phyloP scores from a whole-genome alignment of 163 green algal genomes.

The Scenedesmus sp. region DNA sequence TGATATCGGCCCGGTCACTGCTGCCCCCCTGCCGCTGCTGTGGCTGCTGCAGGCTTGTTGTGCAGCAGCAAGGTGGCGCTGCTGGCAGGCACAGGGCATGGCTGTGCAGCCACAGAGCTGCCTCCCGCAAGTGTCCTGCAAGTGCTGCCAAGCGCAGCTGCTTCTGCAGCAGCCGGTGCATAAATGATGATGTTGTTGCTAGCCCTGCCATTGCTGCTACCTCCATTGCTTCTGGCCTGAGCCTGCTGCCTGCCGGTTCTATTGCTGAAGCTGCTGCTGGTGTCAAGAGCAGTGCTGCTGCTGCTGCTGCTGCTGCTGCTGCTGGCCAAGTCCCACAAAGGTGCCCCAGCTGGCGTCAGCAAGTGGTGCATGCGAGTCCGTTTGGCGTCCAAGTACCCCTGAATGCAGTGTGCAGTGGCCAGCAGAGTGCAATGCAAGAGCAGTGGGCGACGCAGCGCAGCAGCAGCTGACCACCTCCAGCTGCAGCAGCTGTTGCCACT shows the following conservation, averaged over 20 bases:
- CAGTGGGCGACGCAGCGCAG: not conserved
- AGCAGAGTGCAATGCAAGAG: not conserved
- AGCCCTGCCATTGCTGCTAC: not conserved
- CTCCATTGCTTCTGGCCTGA: not conserved
- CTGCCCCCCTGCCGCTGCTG: not conserved
- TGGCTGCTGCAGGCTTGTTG: not conserved
- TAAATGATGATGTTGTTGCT: not conserved
- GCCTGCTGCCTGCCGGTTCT: not conserved
- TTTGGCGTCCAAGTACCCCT: constrained; percentile 87
- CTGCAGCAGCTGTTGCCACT: not conserved
- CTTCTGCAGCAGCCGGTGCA: not conserved
- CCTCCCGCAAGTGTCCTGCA: not conserved
- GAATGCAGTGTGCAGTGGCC: not conserved
- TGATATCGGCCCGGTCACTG: not conserved
- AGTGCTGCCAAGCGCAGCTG: not conserved
- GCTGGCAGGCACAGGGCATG: not conserved
- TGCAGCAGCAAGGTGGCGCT: not conserved
- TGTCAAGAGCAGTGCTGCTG: not conserved
- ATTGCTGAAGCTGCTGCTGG: constrained; percentile 9
- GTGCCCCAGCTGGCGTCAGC: constrained; percentile 35
- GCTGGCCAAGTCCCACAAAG: not conserved
- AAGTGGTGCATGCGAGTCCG: constrained; percentile 73
- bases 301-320: not conserved
- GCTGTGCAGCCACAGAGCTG: not conserved
- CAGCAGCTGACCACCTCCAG: not conserved